phyloP scores from a whole-genome alignment of 192 early-diverging fungal genomes.

The Funneliformis geosporum region DNA sequence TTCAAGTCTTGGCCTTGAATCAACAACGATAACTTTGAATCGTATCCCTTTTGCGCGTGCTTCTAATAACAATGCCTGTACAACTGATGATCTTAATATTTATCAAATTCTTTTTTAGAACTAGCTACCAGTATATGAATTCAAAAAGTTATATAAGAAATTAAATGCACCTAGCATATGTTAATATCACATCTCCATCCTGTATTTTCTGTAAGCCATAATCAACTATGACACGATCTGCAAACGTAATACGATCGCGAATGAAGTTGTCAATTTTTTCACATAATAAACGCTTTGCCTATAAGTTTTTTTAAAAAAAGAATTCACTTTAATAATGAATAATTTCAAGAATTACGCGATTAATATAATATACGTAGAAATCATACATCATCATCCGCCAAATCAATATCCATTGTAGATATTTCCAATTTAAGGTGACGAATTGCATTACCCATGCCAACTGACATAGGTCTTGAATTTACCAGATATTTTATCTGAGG shows the following conservation, averaged over 20 bases:
- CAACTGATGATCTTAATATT: slow-evolving; percentile 71
- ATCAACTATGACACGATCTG: slow-evolving; percentile 77
- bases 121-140: not conserved
- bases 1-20: slow-evolving; percentile 86
- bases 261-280: slow-evolving; percentile 87
- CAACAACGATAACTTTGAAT: slow-evolving; percentile 92
- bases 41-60: slow-evolving; percentile 72
- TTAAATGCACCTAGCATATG: slow-evolving; percentile 64
- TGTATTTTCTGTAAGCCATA: slow-evolving; percentile 87
- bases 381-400: slow-evolving; percentile 83
- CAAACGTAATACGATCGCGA: slow-evolving; percentile 83
- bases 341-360: no score
- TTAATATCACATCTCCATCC: slow-evolving; percentile 89
- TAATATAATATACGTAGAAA: not conserved
- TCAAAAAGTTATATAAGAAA: not conserved
- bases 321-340: not conserved
- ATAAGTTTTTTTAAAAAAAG: not conserved
- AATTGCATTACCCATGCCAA: slow-evolving; percentile 93
- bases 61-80: slow-evolving; percentile 72
- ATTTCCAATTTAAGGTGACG: slow-evolving; percentile 88
- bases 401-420: slow-evolving; percentile 68
- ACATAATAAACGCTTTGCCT: slow-evolving; percentile 71
- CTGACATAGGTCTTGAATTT: slow-evolving; percentile 81
- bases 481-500: slow-evolving; percentile 91
- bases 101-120: not conserved